phyloP scores from a whole-genome alignment of 768 basidiomycete genomes.

The Cytidiella melzeri region DNA sequence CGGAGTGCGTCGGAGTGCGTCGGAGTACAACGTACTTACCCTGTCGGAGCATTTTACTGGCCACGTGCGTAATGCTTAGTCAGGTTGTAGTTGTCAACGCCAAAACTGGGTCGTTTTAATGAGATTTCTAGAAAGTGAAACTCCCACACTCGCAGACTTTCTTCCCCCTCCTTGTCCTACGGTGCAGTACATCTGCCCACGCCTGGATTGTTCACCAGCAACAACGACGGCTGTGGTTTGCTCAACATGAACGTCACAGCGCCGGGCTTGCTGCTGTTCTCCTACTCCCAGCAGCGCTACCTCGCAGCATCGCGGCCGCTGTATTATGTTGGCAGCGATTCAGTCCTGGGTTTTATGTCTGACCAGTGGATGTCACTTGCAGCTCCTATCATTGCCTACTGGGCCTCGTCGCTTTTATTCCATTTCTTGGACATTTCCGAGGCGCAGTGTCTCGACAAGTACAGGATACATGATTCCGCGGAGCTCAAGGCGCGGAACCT shows the following conservation, averaged over 20 bases:
- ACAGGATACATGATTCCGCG: conserved; percentile 81
- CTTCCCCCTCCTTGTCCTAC: too few relatives aligned
- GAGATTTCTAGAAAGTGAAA: too few relatives aligned
- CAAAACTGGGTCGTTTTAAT: too few relatives aligned
- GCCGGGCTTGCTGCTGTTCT: conserved; percentile 11
- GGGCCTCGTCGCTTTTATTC: conserved; percentile 76
- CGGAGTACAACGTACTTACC: too few relatives aligned
- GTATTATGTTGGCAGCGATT: conserved; percentile 18
- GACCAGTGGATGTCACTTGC: conserved; percentile 70
- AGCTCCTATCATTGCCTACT: conserved; percentile 79
- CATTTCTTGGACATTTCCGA: conserved; percentile 72
- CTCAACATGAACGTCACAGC: conserved; percentile 20
- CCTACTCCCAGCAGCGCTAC: conserved; percentile 16
- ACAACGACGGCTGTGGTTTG: too few relatives aligned
- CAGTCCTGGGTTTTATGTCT: conserved; percentile 34
- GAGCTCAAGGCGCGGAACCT: conserved; percentile 75
- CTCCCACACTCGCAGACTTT: too few relatives aligned
- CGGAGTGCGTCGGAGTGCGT: too few relatives aligned
- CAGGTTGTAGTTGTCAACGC: too few relatives aligned
- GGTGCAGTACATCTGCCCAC: too few relatives aligned
- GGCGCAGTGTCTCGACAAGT: conserved; percentile 74
- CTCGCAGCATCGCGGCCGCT: conserved; percentile 18
- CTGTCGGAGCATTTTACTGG: too few relatives aligned
- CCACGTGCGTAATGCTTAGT: too few relatives aligned
- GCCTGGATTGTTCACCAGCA: too few relatives aligned